Percentiles rank a stretch among this genome's conserved stretches.
Evolutionary conservation across 768 basidiomycete species (phyloP).

Genomic region (Daedaleopsis nitida): DNA sequence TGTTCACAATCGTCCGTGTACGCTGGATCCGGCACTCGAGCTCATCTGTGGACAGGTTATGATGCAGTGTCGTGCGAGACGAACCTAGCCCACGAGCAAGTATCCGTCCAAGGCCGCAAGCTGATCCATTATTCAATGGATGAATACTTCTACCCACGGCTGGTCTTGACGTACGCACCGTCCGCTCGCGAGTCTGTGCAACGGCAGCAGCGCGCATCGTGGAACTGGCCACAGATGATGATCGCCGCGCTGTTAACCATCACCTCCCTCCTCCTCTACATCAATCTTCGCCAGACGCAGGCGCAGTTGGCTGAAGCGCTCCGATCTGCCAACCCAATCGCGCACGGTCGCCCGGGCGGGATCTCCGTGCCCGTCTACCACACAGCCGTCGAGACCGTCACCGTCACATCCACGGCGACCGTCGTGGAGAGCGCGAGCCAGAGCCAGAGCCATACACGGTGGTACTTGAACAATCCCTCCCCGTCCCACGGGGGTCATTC

Average conservation of each 20-base stretch:
- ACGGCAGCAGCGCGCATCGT: not conserved
- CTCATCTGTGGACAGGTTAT: conserved; percentile 35
- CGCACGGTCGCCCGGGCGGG: not conserved
- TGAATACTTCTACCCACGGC: conserved; percentile 58
- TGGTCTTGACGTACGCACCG: conserved; percentile 34
- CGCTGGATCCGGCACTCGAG: not conserved
- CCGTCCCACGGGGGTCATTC: not conserved
- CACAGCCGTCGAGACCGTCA: conserved; percentile 32
- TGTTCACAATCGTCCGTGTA: not conserved
- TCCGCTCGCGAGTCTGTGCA: conserved; percentile 13
- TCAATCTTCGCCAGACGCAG: conserved; percentile 10
- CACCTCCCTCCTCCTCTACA: conserved; percentile 2
- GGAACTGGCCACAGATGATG: conserved; percentile 3
- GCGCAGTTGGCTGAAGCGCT: conserved; percentile 20
- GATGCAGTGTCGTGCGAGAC: conserved; percentile 48
- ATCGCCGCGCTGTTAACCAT: not conserved
- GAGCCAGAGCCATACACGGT: conserved; percentile 5
- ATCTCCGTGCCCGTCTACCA: conserved; percentile 10
- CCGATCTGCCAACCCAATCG: not conserved
- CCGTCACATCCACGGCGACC: conserved; percentile 37
- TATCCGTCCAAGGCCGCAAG: conserved; percentile 41
- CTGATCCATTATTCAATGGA: conserved; percentile 60
- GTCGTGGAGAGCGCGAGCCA: not conserved
- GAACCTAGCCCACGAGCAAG: conserved; percentile 57
- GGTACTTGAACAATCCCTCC: conserved; percentile 19